Base-by-base conservation (phyloP, 352 stramenopile species). In the Plasmopara viticola region DNA sequence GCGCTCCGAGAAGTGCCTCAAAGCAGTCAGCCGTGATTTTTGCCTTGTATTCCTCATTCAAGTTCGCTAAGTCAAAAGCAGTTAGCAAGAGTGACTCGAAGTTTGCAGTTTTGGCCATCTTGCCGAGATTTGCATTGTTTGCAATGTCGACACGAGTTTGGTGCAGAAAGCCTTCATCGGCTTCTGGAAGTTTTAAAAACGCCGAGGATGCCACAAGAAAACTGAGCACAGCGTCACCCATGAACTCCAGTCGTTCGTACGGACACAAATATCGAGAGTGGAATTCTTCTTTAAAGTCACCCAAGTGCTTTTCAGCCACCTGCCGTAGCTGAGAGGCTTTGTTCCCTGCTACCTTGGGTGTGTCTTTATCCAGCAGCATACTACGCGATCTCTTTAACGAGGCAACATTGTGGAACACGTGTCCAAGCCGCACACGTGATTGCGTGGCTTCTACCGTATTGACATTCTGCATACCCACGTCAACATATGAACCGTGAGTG, bases 11-110 rank as follows among this genome's bases (percentile, higher is more conserved):
- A 30, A 95, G 48, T 7, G 84, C 84, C 51, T 93, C 81, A 30
- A 95, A 82, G 46, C 80, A 93, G 52, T 95, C 83, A 0, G 82
- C 84, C 2, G 78, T 72, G 31, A 95, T 92, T 65, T 91, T 93
- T 9, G 59, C 60, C 55, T 71, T 90, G 25, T 60, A 57, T 3
- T 84, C 63, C 39, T 74, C 66, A 8, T 79, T 60, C 9, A 89
- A 52, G 38, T 71, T 78, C 0, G 53, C 33, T 17, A 88, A 58
- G 31, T 92, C 72, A 37, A 88, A 92, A 12, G 84, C 82, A 9
- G 54, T 84, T 28, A 93, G 62, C 28, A 94, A 53, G 8, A 94
- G 64, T 17, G 62, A 72, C 39, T 91, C 77, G 31, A 95, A 86
- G 28, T 88, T 88, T 1, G 77, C 82, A 4, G 64, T 72, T 30